Evolutionary conservation across 1,284 basidiomycete genomes (phyloP).

Genomic region (Chalciporus sp.): DNA sequence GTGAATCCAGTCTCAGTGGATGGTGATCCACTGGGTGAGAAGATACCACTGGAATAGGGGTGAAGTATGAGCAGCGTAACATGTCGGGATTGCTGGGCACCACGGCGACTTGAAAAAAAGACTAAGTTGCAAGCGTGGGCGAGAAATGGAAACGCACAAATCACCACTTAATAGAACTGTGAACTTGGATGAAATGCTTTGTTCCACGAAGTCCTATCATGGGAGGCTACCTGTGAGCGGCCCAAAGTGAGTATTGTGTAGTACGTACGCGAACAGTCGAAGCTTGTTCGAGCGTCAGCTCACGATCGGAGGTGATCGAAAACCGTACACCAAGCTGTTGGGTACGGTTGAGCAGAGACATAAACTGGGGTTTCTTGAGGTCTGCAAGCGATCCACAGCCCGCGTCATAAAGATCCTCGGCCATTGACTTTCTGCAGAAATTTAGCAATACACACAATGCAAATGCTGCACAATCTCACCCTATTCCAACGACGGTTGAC

Average conservation of each 20-base stretch:
- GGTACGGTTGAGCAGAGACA: constrained; percentile 36
- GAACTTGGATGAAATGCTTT: constrained; percentile 46
- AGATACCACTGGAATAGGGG: constrained; percentile 41
- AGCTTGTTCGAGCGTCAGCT: constrained; percentile 42
- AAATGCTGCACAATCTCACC: constrained; percentile 27
- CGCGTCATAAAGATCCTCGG: constrained; percentile 44
- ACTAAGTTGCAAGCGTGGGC: neutral
- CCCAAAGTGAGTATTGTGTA: neutral
- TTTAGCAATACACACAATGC: neutral
- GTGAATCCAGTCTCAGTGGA: constrained; percentile 19
- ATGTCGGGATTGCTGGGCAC: constrained; percentile 34
- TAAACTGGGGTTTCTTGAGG: constrained; percentile 42
- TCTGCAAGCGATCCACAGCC: constrained; percentile 51
- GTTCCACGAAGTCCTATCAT: constrained; percentile 45
- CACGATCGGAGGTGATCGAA: constrained; percentile 38
- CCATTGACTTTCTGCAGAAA: constrained; percentile 39
- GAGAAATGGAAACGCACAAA: constrained; percentile 45
- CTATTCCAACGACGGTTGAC: constrained; percentile 20
- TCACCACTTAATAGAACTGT: constrained; percentile 49
- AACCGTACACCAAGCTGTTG: constrained; percentile 44
- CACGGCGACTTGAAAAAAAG: constrained; percentile 44
- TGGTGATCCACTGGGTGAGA: constrained; percentile 31
- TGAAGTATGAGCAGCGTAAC: constrained; percentile 48
- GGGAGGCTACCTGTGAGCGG: neutral
- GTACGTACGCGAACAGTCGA: constrained; percentile 44